Conservation (phyloP, 306 rosid genomes). For the Lupinus albus region DNA sequence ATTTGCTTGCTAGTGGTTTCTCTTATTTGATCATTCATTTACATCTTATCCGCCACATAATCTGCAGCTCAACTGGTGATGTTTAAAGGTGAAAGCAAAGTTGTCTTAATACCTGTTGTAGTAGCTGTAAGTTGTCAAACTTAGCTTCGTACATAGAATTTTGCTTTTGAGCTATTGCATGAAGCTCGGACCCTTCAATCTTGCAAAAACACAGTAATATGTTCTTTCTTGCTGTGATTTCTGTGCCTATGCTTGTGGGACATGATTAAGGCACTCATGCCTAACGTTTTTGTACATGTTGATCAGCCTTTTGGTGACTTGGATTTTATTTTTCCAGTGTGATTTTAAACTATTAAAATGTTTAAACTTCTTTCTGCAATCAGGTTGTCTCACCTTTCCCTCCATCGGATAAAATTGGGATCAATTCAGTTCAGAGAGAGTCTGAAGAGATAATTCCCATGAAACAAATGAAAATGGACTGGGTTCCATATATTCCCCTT, state of each 20-base stretch:
- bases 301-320: background rate
- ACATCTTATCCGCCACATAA: conserved; percentile 18
- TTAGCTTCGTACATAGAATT: conserved; percentile 5
- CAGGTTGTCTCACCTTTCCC: conserved; percentile 87
- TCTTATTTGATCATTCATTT: background rate
- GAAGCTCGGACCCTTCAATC: background rate
- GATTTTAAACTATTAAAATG: background rate
- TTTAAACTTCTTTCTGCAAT: conserved; percentile 15
- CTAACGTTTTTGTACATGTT: conserved; percentile 14
- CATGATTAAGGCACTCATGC: background rate
- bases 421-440: conserved; percentile 91
- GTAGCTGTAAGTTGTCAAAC: conserved; percentile 69
- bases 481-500: conserved; percentile 89
- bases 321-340: background rate
- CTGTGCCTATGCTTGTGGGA: background rate
- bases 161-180: background rate
- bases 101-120: conserved; percentile 75
- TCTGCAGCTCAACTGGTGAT: conserved; percentile 79
- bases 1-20: background rate
- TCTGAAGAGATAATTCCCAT: conserved; percentile 86
- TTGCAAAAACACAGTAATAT: background rate
- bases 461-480: conserved; percentile 98
- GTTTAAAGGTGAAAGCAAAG: conserved; percentile 66
- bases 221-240: conserved; percentile 3
- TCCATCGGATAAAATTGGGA: conserved; percentile 86